Base-by-base conservation (phyloP, 106 monocot species). In the Narthecium ossifragum region DNA sequence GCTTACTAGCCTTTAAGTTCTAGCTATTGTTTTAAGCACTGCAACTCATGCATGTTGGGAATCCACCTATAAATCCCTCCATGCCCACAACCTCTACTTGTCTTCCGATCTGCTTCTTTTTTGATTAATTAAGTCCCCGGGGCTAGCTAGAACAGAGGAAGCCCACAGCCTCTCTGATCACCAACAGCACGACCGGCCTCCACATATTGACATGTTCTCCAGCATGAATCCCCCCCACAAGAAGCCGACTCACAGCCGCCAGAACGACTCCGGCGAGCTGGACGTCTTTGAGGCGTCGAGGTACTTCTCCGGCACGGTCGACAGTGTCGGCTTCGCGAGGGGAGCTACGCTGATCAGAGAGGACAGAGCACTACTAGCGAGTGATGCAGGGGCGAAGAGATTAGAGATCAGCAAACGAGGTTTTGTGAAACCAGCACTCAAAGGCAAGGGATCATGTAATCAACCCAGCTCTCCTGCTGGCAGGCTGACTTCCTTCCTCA, bases 381-480 rank as follows among this genome's bases (percentile, higher is more conserved):
- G 33, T 6, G 31, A 13, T 6, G 21, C 13, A 15, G 29, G 26
- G 27, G 31, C 3, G 29, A 37, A 37, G 28, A 46, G 26, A 10
- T 24, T 24, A 0, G 46, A 62, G n/a, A 39, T 39, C 39, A 39
- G 15, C 39, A 39, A 43, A 43, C 4, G 43, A 43, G 43, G 17
- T 37, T 5, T 11, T 43, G 9, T 0, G 29, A 34, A 8, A 61
- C 26, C 51, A 4, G 9, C 15, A 58, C 7, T 3, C 34, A 60
- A 5, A 46, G 58, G n/a, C 36, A 70, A 40, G 5, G 59, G 17
- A 49, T 64, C 62, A 25, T 26, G 2, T 23, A 61, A 68, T 65
- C 70, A 65, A 25, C 74, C 70, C 4, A 26, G 46, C 45, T 66
- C 80, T 6, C 74, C 79, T 10, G 55, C 65, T n/a, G 66, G 31